Conservation (phyloP, 1,284 basidiomycete genomes). For the Trichosporon ovoides region DNA sequence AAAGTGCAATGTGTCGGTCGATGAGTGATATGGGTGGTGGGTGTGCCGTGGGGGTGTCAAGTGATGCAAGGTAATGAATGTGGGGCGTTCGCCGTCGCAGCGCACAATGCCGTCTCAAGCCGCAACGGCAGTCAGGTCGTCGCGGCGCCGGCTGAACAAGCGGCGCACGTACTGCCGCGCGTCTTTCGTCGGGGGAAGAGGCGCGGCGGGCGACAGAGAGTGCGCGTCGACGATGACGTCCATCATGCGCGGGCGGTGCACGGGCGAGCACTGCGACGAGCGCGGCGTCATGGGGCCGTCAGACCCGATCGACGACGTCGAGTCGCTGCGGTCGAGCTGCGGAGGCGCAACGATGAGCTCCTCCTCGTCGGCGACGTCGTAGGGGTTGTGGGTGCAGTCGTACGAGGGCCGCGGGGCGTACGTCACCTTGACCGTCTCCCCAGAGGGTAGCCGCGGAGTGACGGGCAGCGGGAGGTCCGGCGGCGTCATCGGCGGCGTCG, state of each 20-base stretch:
- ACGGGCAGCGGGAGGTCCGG: slow-evolving; percentile 33
- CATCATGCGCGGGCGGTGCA: background rate
- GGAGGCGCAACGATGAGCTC: slow-evolving; percentile 34
- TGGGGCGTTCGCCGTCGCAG: too few species aligned
- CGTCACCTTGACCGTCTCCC: slow-evolving; percentile 8
- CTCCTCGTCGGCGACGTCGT: slow-evolving; percentile 4
- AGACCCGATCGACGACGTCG: slow-evolving; percentile 46
- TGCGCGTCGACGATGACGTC: background rate
- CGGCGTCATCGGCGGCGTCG: slow-evolving; percentile 25
- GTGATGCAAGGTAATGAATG: too few species aligned
- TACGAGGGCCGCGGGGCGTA: slow-evolving; percentile 11
- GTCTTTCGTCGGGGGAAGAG: background rate
- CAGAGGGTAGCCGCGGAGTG: slow-evolving; percentile 28
- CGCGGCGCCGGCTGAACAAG: background rate
- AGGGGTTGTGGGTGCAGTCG: background rate
- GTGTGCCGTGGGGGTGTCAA: too few species aligned
- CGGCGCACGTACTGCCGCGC: slow-evolving; percentile 3
- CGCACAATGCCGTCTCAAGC: too few species aligned
- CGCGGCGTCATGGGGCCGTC: slow-evolving; percentile 37
- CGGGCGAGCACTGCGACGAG: slow-evolving; percentile 3
- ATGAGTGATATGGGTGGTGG: too few species aligned
- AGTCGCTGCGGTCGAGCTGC: slow-evolving; percentile 47
- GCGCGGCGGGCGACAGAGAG: slow-evolving; percentile 3
- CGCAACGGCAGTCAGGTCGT: too few species aligned
- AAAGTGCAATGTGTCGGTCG: too few species aligned